These are phyloP conservation scores for Pseudopyrenochaeta lycopersici DNA, from an alignment of 2,329 filamentous ascomycete species.

Conservation along the genomic window DNA sequence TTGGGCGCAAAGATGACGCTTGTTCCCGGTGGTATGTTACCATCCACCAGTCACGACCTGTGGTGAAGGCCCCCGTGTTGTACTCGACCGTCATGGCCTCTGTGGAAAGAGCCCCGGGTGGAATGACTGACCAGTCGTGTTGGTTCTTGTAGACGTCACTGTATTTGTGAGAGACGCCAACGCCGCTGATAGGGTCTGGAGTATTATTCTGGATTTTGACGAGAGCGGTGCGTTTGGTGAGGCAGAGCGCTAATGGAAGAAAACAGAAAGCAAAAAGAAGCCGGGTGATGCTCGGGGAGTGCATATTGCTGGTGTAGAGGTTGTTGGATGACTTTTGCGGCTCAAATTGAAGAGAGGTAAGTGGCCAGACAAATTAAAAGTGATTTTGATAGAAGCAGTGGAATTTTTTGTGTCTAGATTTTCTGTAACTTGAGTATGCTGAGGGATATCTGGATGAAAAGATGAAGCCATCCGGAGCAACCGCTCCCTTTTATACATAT, in stretches of 20 bases:
- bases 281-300: background rate
- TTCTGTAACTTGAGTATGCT: too few species aligned
- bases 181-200: slow-evolving; percentile 11
- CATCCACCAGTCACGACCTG: slow-evolving; percentile 16
- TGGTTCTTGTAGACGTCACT: slow-evolving; percentile 14
- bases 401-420: too few species aligned
- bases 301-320: background rate
- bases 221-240: slow-evolving; percentile 10
- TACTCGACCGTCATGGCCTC: slow-evolving; percentile 8
- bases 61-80: slow-evolving; percentile 11
- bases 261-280: slow-evolving; percentile 5
- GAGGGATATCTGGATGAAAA: too few species aligned
- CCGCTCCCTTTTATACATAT: too few species aligned
- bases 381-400: too few species aligned
- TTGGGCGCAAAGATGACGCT: slow-evolving; percentile 1
- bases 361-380: too few species aligned
- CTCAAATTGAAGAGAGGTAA: too few species aligned
- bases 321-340: too few species aligned
- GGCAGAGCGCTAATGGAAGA: slow-evolving; percentile 4
- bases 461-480: too few species aligned
- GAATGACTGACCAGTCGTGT: slow-evolving; percentile 3
- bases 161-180: slow-evolving; percentile 15
- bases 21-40: slow-evolving; percentile 13
- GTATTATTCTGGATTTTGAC: slow-evolving; percentile 19
- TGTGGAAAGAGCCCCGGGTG: background rate